Conservation (phyloP, 495 filamentous ascomycete genomes). For the Podospora fimiseda region DNA sequence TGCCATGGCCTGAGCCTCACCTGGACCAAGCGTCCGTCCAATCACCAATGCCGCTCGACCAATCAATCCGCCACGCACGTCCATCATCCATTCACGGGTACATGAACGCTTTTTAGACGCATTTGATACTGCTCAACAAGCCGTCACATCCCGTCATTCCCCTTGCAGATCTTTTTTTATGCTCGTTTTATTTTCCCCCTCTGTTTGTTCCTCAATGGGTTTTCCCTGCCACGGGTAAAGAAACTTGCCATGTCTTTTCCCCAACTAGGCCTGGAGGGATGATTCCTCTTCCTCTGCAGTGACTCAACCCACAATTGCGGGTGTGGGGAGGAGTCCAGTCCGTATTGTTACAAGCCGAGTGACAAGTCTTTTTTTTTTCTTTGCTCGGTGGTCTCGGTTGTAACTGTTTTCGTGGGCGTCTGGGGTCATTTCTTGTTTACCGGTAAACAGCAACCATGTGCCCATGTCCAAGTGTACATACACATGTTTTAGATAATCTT, state of each 20-base stretch:
- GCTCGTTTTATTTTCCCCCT: neutral
- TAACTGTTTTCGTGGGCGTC: neutral
- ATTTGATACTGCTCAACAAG: neutral
- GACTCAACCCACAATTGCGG: slow-evolving; percentile 9
- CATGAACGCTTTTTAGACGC: neutral
- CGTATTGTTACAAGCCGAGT: slow-evolving; percentile 3
- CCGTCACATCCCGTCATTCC: slow-evolving; percentile 22
- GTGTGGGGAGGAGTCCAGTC: slow-evolving; percentile 6
- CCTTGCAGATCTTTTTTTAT: slow-evolving; percentile 7
- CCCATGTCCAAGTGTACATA: neutral
- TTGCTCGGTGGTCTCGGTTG: neutral
- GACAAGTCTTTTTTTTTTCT: neutral
- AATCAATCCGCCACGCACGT: slow-evolving; percentile 4
- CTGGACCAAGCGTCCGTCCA: slow-evolving; percentile 6
- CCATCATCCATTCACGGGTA: neutral
- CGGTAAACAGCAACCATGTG: neutral
- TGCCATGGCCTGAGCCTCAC: slow-evolving; percentile 5
- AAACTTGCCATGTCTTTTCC: neutral
- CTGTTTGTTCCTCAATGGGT: neutral
- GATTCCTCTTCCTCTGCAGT: neutral
- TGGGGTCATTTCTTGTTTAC: neutral
- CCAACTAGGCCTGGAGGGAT: neutral
- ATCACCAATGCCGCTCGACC: neutral
- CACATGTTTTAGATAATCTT: neutral
- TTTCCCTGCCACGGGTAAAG: slow-evolving; percentile 10